Conservation (phyloP, 108 stramenopile species). For the Cylindrotheca closterium region DNA sequence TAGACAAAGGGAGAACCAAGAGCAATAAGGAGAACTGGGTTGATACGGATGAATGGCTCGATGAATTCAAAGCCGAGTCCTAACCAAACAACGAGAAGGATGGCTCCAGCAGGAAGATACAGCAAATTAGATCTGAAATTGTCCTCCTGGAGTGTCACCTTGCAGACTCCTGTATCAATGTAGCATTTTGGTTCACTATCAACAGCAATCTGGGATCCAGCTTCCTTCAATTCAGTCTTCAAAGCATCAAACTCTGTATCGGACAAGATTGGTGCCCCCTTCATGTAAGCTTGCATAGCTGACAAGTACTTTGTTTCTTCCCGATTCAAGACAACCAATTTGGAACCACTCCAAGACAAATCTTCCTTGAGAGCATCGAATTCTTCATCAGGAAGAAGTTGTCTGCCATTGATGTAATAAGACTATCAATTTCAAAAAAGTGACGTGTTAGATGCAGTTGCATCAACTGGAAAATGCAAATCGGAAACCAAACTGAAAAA, state of each 20-base stretch:
- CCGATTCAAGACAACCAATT: constrained; percentile 80
- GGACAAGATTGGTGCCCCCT: constrained; percentile 77
- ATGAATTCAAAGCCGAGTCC: constrained; percentile 77
- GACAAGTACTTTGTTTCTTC: constrained; percentile 85
- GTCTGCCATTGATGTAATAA: constrained; percentile 86
- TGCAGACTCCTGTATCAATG: constrained; percentile 96
- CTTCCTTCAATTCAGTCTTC: constrained; percentile 79
- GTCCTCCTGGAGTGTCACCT: constrained; percentile 83
- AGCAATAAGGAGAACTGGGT: constrained; percentile 74
- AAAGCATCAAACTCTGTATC: constrained; percentile 88
- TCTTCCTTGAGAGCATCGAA: constrained; percentile 95
- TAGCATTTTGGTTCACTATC: constrained; percentile 93
- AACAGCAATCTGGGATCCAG: constrained; percentile 85
- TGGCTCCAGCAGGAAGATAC: constrained; percentile 82
- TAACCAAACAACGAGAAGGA: constrained; percentile 63
- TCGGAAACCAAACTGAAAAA: background rate
- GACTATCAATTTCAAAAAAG: too few relatives aligned
- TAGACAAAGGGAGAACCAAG: constrained; percentile 79
- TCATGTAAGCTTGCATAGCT: constrained; percentile 87
- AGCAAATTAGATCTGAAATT: constrained; percentile 84
- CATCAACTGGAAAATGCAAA: background rate
- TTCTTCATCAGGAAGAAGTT: constrained; percentile 84
- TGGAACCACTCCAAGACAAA: constrained; percentile 85
- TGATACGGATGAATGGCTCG: constrained; percentile 57
- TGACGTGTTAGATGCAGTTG: background rate